A percentile compares a stretch with the other conserved stretches of the same genome.
These are phyloP conservation scores for Colletotrichum sp. DNA, from an alignment of 2,329 filamentous ascomycete genomes.

Conservation along the genomic window DNA sequence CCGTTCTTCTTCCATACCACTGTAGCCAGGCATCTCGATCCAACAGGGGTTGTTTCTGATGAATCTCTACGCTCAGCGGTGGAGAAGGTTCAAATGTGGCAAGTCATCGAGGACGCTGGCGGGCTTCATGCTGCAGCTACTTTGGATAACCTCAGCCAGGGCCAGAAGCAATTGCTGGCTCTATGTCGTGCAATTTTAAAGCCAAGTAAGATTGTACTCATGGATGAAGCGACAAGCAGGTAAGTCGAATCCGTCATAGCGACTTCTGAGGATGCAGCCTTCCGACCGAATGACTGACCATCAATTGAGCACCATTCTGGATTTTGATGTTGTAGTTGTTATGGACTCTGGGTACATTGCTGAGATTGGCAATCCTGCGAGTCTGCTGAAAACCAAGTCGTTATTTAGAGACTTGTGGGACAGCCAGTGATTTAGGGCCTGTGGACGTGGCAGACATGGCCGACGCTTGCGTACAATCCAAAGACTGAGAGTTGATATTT, in stretches of 20 bases:
- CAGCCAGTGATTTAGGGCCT: background rate
- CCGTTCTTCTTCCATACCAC: background rate
- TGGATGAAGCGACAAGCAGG: background rate
- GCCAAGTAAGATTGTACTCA: background rate
- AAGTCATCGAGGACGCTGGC: background rate
- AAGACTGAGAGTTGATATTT: too few species aligned
- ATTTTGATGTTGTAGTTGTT: background rate
- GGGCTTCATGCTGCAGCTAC: background rate
- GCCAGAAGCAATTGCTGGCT: background rate
- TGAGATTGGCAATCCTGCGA: background rate
- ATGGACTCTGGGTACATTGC: background rate
- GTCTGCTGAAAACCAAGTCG: background rate
- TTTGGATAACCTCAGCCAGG: background rate
- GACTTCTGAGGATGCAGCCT: background rate
- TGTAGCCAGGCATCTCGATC: background rate
- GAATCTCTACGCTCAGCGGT: background rate
- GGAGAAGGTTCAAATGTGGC: background rate
- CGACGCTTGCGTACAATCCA: background rate
- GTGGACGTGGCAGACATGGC: background rate
- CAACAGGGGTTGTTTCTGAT: background rate
- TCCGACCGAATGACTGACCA: background rate
- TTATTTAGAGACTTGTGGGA: background rate
- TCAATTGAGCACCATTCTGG: background rate
- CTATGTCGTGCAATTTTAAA: background rate
- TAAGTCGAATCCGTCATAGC: background rate